Conservation (phyloP, 129 eudicot species). For the Flaveria sonorensis region DNA sequence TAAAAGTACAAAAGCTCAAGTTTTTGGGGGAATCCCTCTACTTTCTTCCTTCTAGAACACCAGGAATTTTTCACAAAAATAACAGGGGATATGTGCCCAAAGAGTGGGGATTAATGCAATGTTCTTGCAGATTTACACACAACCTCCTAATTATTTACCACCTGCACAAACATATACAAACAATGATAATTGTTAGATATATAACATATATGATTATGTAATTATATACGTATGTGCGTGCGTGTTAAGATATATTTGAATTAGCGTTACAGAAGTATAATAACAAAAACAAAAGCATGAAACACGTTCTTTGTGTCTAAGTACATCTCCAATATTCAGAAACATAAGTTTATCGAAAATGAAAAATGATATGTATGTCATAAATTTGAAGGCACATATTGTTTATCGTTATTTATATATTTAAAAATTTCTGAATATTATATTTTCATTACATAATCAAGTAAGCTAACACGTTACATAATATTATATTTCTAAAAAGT, state of each 20-base stretch:
- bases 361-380: no score
- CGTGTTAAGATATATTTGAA: no score
- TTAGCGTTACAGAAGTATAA: no score
- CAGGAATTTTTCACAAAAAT: constrained; percentile 25
- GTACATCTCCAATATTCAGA: no score
- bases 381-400: no score
- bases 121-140: constrained; percentile 19
- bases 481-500: not conserved
- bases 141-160: constrained; percentile 33
- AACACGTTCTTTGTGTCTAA: no score
- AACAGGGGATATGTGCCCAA: constrained; percentile 27
- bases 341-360: no score
- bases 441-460: not conserved
- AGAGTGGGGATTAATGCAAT: not conserved
- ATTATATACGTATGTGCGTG: no score
- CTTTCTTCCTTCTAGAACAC: constrained; percentile 28
- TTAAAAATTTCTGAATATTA: not conserved
- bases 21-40: constrained; percentile 31
- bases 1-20: constrained; percentile 28
- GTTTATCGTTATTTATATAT: not conserved
- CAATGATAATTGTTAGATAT: not conserved
- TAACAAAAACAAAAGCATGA: no score
- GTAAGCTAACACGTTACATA: not conserved
- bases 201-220: not conserved
- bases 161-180: constrained; percentile 24